Conservation (phyloP, 2,329 filamentous ascomycete genomes). For the Epicoccum nigrum region DNA sequence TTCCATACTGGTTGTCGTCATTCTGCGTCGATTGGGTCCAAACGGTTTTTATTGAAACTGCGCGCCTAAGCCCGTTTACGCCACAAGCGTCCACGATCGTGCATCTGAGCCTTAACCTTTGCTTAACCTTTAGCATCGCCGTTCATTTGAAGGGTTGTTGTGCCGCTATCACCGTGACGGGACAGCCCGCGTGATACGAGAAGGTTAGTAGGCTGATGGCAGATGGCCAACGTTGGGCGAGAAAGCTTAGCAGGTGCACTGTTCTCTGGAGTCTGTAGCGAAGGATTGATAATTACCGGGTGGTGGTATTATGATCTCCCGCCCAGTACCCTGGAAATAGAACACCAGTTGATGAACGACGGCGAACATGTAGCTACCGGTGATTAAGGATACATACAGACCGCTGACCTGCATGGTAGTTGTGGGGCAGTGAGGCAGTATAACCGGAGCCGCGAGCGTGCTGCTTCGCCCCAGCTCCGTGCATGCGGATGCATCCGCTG, state of each 20-base stretch:
- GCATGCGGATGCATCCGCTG: not conserved
- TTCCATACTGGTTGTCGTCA: not conserved
- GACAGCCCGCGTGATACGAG: constrained; percentile 3
- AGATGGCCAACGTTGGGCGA: constrained; percentile 4
- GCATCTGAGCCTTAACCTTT: constrained; percentile 2
- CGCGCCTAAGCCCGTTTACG: constrained; percentile 13
- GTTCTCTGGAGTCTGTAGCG: not conserved
- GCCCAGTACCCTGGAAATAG: not conserved
- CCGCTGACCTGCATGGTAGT: not conserved
- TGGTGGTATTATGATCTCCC: not conserved
- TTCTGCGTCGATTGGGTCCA: not conserved
- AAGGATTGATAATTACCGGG: not conserved
- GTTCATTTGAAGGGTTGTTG: not conserved
- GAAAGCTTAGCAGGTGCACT: constrained; percentile 14
- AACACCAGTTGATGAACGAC: constrained; percentile 2
- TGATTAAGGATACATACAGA: not conserved
- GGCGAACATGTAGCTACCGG: not conserved
- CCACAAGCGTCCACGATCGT: constrained; percentile 18
- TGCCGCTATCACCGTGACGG: constrained; percentile 1
- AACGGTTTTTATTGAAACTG: constrained; percentile 9
- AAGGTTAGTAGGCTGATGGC: constrained; percentile 2
- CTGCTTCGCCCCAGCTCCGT: constrained; percentile 1
- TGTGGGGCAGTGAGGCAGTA: constrained; percentile 7
- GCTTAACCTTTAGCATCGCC: constrained; percentile 2
- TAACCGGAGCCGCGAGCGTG: not conserved